These are phyloP conservation scores for Hippophae tibetana DNA, from an alignment of 306 rosid species.

Conservation along the genomic window DNA sequence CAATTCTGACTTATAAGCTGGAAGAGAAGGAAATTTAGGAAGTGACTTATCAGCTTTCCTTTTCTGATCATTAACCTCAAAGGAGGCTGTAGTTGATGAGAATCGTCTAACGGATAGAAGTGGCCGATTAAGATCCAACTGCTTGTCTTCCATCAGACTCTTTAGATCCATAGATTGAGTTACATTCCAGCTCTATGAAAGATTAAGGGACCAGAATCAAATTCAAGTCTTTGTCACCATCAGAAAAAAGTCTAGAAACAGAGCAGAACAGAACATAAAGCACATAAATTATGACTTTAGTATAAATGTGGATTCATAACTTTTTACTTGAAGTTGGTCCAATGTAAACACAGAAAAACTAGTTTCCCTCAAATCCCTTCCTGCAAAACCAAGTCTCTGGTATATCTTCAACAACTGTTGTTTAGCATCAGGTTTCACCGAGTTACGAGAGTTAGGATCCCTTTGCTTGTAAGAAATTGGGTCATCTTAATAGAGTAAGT, in stretches of 20 bases:
- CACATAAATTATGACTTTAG: too few species aligned
- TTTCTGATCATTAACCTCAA: constrained; percentile 29
- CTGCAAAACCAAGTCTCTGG: too few species aligned
- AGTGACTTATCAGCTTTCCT: constrained; percentile 30
- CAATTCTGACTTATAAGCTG: constrained; percentile 59
- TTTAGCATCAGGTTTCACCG: too few species aligned
- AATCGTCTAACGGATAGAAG: constrained; percentile 80
- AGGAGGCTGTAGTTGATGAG: constrained; percentile 31
- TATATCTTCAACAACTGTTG: too few species aligned
- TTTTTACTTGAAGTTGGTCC: too few species aligned
- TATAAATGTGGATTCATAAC: too few species aligned
- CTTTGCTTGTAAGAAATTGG: too few species aligned
- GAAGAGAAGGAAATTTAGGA: constrained; percentile 41
- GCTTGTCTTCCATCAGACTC: constrained; percentile 68
- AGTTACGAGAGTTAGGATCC: too few species aligned
- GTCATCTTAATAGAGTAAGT: too few species aligned
- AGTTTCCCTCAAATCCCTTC: too few species aligned
- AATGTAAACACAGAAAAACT: too few species aligned
- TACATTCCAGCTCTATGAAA: constrained; percentile 14
- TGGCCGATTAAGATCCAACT: constrained; percentile 72
- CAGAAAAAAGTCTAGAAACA: background rate
- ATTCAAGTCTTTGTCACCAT: background rate
- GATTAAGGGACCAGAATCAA: constrained; percentile 12
- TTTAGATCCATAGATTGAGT: constrained; percentile 24
- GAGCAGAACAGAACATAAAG: background rate